Evolutionary conservation across 164 flowering plant genomes (phyloP).

Genomic region (Tetracentron sinense): DNA sequence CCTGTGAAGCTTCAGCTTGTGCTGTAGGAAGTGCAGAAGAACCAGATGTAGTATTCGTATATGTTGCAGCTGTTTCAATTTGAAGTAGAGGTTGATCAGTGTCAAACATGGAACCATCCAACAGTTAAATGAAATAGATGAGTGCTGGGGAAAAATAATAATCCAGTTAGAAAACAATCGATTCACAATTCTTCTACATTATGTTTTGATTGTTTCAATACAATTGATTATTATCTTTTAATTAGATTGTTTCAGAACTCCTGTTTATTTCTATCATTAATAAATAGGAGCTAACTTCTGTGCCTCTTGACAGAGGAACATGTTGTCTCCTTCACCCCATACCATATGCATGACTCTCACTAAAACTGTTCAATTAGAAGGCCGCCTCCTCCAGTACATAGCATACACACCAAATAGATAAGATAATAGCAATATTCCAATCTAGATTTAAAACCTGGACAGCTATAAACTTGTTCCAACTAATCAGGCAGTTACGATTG

Average conservation of each 20-base stretch:
- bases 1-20: slow-evolving; percentile 25
- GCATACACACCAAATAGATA: neutral
- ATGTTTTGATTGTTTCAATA: no score
- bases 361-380: neutral
- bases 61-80: slow-evolving; percentile 25
- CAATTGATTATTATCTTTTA: no score
- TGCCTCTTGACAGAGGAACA: neutral
- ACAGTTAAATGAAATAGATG: neutral
- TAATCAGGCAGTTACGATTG: no score
- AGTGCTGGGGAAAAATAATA: neutral
- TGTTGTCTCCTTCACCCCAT: neutral
- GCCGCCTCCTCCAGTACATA: neutral
- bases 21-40: slow-evolving; percentile 20
- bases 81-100: slow-evolving; percentile 1
- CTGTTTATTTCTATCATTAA: no score
- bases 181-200: no score
- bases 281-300: no score
- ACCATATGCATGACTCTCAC: no score
- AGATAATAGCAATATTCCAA: neutral
- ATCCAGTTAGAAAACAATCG: neutral
- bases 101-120: neutral
- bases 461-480: no score
- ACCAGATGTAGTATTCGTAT: slow-evolving; percentile 10
- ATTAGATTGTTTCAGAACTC: neutral
- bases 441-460: neutral